Percentiles rank a stretch among this genome's conserved stretches.
These are phyloP conservation scores for Vaccinium vitisidaea DNA, from an alignment of 148 eudicot genomes.

Conservation along the genomic window DNA sequence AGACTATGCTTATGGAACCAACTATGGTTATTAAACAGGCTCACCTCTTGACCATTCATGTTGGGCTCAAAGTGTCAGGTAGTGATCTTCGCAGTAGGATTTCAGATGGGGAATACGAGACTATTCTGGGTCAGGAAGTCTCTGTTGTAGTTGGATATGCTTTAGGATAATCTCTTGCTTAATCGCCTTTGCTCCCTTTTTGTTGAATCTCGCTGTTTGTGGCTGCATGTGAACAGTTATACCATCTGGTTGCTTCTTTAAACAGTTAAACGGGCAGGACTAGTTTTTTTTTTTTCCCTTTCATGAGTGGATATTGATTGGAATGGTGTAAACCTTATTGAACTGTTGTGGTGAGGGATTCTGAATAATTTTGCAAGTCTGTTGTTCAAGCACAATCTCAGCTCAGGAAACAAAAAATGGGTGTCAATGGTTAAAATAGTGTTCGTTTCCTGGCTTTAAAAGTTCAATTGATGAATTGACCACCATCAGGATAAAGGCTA, in stretches of 20 bases:
- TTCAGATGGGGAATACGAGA: background rate
- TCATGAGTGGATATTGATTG: background rate
- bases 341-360: background rate
- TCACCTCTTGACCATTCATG: background rate
- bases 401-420: background rate
- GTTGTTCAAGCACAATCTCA: background rate
- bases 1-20: constrained; percentile 26
- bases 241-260: background rate
- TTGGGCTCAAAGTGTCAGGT: background rate
- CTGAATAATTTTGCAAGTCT: background rate
- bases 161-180: background rate
- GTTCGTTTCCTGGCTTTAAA: background rate
- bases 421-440: background rate
- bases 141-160: background rate
- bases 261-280: background rate
- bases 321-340: background rate
- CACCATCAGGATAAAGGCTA: background rate
- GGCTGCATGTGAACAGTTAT: background rate
- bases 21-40: constrained; percentile 23
- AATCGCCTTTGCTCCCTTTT: too few relatives aligned
- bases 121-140: background rate
- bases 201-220: background rate
- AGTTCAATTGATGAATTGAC: background rate
- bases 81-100: background rate
- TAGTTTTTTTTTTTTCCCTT: background rate